Percentiles rank a stretch among this genome's conserved stretches.
Evolutionary conservation across 345 rosid species (phyloP).

Genomic region (Melaleuca quinquenervia): DNA sequence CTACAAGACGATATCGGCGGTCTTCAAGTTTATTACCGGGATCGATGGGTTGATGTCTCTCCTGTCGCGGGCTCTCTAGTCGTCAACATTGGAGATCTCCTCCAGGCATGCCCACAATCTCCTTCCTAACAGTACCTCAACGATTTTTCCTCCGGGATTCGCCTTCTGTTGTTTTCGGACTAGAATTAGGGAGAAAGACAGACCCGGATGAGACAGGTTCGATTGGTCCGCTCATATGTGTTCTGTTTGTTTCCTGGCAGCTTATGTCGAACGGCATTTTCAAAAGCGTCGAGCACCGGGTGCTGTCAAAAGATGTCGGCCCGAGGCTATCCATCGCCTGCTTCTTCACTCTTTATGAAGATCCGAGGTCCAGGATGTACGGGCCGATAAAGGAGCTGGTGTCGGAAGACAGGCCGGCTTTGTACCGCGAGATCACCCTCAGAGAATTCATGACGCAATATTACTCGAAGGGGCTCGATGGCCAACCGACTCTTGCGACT

Average conservation of each 20-base stretch:
- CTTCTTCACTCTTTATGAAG: neutral
- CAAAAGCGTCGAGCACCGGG: neutral
- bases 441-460: constrained; percentile 3
- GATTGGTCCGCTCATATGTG: neutral
- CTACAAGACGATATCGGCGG: constrained; percentile 51
- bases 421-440: constrained; percentile 2
- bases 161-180: neutral
- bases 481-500: neutral
- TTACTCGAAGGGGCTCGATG: neutral
- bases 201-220: neutral
- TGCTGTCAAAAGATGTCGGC: neutral
- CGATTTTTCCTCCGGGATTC: neutral
- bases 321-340: neutral
- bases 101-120: constrained; percentile 25
- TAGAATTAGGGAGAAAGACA: neutral
- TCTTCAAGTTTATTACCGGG: constrained; percentile 30
- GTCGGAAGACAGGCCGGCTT: constrained; percentile 15
- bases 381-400: constrained; percentile 15
- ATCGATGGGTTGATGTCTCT: constrained; percentile 47
- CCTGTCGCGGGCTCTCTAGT: constrained; percentile 37
- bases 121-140: neutral
- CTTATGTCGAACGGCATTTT: neutral
- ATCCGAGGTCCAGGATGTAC: neutral
- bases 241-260: neutral
- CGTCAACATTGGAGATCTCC: constrained; percentile 51